Evolutionary conservation across 2,329 filamentous ascomycete genomes (phyloP).

Genomic region (Cryphonectria radicalis): DNA sequence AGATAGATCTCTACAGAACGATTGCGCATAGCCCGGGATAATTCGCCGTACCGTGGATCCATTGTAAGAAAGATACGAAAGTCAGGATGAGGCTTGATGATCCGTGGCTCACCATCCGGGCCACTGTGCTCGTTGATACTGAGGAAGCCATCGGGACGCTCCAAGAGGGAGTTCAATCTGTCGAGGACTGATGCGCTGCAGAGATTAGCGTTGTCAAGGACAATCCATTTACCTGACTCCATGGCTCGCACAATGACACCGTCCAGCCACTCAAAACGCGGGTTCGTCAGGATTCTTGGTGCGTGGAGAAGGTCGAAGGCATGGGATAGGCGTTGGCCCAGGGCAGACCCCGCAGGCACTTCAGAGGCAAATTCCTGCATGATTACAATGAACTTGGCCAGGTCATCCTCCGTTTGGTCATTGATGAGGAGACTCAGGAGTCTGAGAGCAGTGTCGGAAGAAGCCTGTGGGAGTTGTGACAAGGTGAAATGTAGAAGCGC

Average conservation of each 20-base stretch:
- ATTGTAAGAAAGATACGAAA: constrained; percentile 95
- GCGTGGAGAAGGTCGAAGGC: constrained; percentile 55
- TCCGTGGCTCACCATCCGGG: constrained; percentile 76
- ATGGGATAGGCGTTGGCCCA: constrained; percentile 53
- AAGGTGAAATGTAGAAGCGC: constrained; percentile 55
- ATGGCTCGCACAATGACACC: constrained; percentile 89
- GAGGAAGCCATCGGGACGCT: constrained; percentile 78
- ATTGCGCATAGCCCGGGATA: constrained; percentile 96
- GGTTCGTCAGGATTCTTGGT: constrained; percentile 66
- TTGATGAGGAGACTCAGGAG: constrained; percentile 56
- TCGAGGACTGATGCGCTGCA: constrained; percentile 95
- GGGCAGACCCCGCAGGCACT: constrained; percentile 48
- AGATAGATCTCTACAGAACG: constrained; percentile 89
- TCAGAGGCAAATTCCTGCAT: constrained; percentile 47
- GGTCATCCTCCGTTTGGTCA: constrained; percentile 45
- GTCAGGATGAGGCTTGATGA: constrained; percentile 80
- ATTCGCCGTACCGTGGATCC: constrained; percentile 87
- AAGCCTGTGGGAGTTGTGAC: constrained; percentile 46
- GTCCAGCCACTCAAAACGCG: constrained; percentile 94
- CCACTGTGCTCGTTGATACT: constrained; percentile 93
- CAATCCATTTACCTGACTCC: constrained; percentile 85
- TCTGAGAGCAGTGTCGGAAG: constrained; percentile 39
- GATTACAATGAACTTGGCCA: constrained; percentile 43
- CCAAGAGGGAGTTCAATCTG: constrained; percentile 89
- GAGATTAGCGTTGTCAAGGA: constrained; percentile 96